Base-by-base conservation (phyloP, 106 monocot species). In the Hemerocallis citrina region DNA sequence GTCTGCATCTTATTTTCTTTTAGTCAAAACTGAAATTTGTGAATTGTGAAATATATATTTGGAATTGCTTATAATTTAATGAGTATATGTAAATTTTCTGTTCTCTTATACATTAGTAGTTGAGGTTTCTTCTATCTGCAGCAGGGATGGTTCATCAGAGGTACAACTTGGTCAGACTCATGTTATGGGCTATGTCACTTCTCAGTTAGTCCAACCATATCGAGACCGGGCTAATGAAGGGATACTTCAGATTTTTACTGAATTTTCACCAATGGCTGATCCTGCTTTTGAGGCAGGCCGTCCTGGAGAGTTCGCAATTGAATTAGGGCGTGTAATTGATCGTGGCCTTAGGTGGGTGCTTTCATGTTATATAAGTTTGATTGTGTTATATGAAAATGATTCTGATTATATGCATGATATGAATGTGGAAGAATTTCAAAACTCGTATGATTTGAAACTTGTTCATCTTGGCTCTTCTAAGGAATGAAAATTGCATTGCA, bases 221-320 rank as follows among this genome's bases (percentile, higher is more conserved):
- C 61, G 70, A 25, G 98, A 98, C 52, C 71, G 92, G 38, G 77
- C 96, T 23, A 82, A 92, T 71, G 92, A 98, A 78, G 98, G 98
- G 32, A 75, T 75, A 6, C 75, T 98, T 29, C 43, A 81, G 19
- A 71, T 92, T 39, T 98, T 77, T 66, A 80, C 82, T 34, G 91
- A 92, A 57, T 92, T 92, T 43, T 92, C 91, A 10, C 91, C 92
- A 15, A 98, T 98, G 98, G 98, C 98, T 57, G 98, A 99, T 76
- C 98, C 88, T 36, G 66, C 85, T 22, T 99, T 92, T 64, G 92
- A 99, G 79, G 67, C 84, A 9, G 92, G 92, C 21, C 82, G 92
- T 2, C 88, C 92, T 0, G 88, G 92, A 40, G 88, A 99, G 37
- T 69, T 62, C 44, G 92, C 98, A 7, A 65, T 99, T 46, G 98